phyloP scores from a whole-genome alignment of 495 filamentous ascomycete genomes.

The Podospora pseudoanserina region DNA sequence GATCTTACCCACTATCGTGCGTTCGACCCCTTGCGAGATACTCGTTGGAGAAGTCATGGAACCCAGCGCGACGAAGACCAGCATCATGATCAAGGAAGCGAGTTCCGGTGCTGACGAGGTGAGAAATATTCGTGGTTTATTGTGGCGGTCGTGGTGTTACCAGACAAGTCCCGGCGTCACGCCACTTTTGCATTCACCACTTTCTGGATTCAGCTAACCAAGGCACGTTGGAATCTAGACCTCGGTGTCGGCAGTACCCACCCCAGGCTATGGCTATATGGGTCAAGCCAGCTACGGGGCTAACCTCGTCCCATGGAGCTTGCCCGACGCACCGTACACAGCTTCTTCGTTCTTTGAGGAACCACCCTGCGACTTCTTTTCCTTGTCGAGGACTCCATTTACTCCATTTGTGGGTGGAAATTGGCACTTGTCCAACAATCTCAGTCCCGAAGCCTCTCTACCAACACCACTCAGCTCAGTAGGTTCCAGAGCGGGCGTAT shows the following conservation, averaged over 20 bases:
- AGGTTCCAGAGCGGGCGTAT: background rate
- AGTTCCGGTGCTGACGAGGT: slow-evolving; percentile 3
- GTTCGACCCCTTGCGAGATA: slow-evolving; percentile 2
- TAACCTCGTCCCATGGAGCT: slow-evolving; percentile 12
- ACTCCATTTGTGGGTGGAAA: background rate
- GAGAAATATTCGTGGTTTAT: background rate
- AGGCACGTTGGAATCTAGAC: background rate
- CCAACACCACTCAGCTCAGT: background rate
- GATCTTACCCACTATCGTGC: slow-evolving; percentile 4
- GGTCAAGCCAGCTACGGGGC: background rate
- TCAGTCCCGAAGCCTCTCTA: background rate
- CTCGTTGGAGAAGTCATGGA: background rate
- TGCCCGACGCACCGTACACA: slow-evolving; percentile 5
- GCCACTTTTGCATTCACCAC: background rate
- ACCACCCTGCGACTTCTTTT: slow-evolving; percentile 4
- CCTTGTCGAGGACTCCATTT: background rate
- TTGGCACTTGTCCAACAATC: background rate
- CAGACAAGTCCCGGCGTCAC: background rate
- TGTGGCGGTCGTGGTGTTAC: slow-evolving; percentile 1
- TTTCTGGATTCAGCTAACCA: background rate
- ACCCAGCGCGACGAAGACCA: slow-evolving; percentile 6
- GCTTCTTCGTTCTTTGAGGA: slow-evolving; percentile 12
- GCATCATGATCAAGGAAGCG: background rate
- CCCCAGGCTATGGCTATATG: slow-evolving; percentile 4
- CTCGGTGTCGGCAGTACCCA: background rate